phyloP scores from a whole-genome alignment of 768 basidiomycete species.

The Phaffia tasmanica region DNA sequence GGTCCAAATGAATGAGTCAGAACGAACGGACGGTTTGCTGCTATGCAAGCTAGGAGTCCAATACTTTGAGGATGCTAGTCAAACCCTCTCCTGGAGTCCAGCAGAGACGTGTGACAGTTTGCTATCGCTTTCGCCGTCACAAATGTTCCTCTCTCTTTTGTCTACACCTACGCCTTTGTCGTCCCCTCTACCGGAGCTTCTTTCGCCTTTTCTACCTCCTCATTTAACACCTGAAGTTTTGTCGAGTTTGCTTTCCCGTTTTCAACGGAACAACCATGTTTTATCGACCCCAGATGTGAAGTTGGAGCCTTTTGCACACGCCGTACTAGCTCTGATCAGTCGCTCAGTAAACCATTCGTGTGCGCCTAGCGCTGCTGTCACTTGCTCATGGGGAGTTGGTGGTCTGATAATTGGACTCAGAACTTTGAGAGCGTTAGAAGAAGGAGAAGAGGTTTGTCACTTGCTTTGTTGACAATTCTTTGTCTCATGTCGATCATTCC shows the following conservation, averaged over 20 bases:
- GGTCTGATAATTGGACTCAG: slow-evolving; percentile 1
- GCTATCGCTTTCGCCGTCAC: background rate
- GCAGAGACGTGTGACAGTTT: background rate
- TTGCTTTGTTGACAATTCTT: background rate
- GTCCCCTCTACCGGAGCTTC: slow-evolving; percentile 4
- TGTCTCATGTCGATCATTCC: background rate
- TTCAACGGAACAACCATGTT: slow-evolving; percentile 22
- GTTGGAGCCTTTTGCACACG: slow-evolving; percentile 8
- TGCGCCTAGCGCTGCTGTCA: slow-evolving; percentile 6
- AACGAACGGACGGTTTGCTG: slow-evolving; percentile 10
- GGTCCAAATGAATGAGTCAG: background rate
- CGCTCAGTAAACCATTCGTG: slow-evolving; percentile 20
- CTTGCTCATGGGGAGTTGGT: background rate
- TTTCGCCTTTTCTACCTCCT: slow-evolving; percentile 8
- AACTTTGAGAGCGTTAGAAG: background rate
- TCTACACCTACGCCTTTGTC: background rate
- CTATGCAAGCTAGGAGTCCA: slow-evolving; percentile 12
- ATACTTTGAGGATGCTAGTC: slow-evolving; percentile 6
- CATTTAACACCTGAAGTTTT: background rate
- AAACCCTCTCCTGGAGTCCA: background rate
- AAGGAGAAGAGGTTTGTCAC: slow-evolving; percentile 10
- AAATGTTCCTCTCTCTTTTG: slow-evolving; percentile 19
- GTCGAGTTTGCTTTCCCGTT: background rate
- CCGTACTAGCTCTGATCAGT: slow-evolving; percentile 13
- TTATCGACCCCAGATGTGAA: background rate